Conservation (phyloP, 352 stramenopile species). For the Peronospora farinosa region DNA sequence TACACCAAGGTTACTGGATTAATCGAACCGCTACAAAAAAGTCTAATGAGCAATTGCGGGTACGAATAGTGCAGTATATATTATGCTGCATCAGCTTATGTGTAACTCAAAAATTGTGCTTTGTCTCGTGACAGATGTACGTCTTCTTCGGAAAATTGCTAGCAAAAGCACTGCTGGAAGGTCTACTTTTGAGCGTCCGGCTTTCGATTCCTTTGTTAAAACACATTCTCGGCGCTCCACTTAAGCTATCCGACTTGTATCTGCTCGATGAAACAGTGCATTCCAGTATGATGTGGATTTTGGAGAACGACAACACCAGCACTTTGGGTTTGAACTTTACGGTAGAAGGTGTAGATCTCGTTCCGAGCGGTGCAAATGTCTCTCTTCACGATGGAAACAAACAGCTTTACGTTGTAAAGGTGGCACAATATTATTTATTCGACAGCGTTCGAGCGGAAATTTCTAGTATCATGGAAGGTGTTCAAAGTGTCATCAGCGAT, state of each 20-base stretch:
- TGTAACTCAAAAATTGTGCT: neutral
- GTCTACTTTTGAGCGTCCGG: constrained; percentile 58
- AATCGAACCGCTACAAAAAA: constrained; percentile 26
- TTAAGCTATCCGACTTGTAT: constrained; percentile 56
- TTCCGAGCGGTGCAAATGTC: constrained; percentile 49
- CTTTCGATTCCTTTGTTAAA: constrained; percentile 63
- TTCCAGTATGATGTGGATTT: constrained; percentile 56
- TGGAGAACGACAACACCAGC: constrained; percentile 47
- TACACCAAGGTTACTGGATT: constrained; percentile 63
- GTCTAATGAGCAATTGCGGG: constrained; percentile 36
- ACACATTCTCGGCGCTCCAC: constrained; percentile 52
- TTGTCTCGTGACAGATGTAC: constrained; percentile 43
- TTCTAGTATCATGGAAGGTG: constrained; percentile 65
- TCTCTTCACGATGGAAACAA: constrained; percentile 93
- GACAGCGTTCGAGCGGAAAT: constrained; percentile 89
- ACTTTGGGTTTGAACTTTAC: constrained; percentile 59
- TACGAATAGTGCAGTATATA: constrained; percentile 8
- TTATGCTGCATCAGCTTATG: neutral
- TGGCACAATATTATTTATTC: constrained; percentile 93
- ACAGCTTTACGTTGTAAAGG: constrained; percentile 87
- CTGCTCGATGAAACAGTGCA: constrained; percentile 70
- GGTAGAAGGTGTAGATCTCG: constrained; percentile 50
- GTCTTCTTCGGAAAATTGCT: constrained; percentile 76
- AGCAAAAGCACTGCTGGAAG: constrained; percentile 67
- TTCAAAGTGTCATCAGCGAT: constrained; percentile 94